Evolutionary conservation across 2,329 filamentous ascomycete species (phyloP), one percentile per base, ranked within the genome.

Genomic region (Colletotrichum gloeosporioides): DNA sequence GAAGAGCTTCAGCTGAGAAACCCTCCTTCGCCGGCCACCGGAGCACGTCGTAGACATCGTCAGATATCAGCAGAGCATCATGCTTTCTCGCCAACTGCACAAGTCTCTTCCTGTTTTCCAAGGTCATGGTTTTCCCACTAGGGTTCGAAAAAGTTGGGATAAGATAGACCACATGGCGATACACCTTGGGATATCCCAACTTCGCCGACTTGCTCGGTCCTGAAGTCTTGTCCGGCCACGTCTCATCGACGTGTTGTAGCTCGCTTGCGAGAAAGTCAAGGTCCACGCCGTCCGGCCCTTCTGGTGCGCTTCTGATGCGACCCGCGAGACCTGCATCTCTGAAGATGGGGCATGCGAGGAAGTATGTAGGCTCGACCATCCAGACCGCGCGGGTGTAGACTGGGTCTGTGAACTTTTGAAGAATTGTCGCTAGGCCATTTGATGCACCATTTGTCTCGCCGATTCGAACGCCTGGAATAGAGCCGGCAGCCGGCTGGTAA

Each of bases 21-120:
- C 66, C 61, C 32, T 31, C 72, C 15, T 67, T 77, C 34, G 63
- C 73, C 8, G 78, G 90, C 95, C 96, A 98, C 82, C 96, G 94
- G 6, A 99, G 88, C 78, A 96, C 94, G 83, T 99, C 96, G 82
- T 99, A 99, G 9, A 99, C 96, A 83, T 99, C 96, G 85, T 99
- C 96, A 62, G 92, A 92, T 29, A 98, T 89, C 69, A 98, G 85
- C 16, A 99, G 89, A 7, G 95, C 95, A 82, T 99, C 93, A 82
- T 94, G 92, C 76, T 92, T 88, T 71, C 96, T 90, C 0, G 96
- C 96, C 8, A 98, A 85, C 13, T 88, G 87, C 27, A 98, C 92
- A 4, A 98, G 89, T 13, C 87, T 87, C 78, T 92, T 86, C 5
- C 96, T 91, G 36, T 93, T 90, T n/a, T 85, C 83, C 6, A 95